phyloP scores from a whole-genome alignment of 345 rosid genomes.

The Citrus unshiu region DNA sequence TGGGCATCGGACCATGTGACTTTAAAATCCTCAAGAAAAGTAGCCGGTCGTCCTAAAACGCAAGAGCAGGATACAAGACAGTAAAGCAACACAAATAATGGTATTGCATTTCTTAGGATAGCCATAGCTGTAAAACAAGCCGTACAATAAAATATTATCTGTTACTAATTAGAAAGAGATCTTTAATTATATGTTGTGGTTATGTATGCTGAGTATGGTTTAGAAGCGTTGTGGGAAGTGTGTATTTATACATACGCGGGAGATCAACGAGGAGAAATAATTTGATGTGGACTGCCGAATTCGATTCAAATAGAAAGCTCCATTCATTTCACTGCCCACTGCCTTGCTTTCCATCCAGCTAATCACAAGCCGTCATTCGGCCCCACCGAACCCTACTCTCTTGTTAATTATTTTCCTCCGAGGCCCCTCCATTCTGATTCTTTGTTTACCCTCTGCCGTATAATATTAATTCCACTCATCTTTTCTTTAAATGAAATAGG shows the following conservation, averaged over 20 bases:
- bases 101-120: neutral
- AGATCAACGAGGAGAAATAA: neutral
- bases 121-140: slow-evolving; percentile 11
- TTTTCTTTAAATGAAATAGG: neutral
- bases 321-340: slow-evolving; percentile 24
- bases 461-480: neutral
- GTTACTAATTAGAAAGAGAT: neutral
- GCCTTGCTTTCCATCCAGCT: slow-evolving; percentile 76
- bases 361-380: slow-evolving; percentile 62
- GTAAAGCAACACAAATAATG: slow-evolving; percentile 1
- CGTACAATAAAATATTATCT: no score
- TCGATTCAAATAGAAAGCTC: slow-evolving; percentile 31
- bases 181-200: neutral
- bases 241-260: slow-evolving; percentile 18
- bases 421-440: neutral
- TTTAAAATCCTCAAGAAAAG: slow-evolving; percentile 62
- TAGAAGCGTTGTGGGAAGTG: slow-evolving; percentile 10
- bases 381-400: slow-evolving; percentile 26
- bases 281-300: slow-evolving; percentile 31
- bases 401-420: neutral
- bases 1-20: slow-evolving; percentile 76
- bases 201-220: slow-evolving; percentile 7
- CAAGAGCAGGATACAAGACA: slow-evolving; percentile 24
- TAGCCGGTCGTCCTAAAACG: slow-evolving; percentile 50
- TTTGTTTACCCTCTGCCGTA: neutral